These are phyloP conservation scores for Pythium volutum DNA, from an alignment of 352 stramenopile species.

Conservation along the genomic window DNA sequence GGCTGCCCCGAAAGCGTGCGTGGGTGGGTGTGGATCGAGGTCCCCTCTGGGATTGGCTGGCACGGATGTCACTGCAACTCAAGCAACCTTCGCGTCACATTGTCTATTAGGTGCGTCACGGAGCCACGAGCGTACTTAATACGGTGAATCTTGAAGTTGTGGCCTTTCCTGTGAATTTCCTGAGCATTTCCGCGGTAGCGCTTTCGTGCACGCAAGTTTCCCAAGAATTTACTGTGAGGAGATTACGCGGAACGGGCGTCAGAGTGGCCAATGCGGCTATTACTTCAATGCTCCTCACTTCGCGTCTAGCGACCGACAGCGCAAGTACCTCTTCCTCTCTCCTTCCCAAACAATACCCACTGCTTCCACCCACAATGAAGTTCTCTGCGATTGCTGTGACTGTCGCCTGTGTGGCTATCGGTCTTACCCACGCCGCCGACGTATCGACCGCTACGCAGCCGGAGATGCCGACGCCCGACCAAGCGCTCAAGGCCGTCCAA, in stretches of 20 bases:
- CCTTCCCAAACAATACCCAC: too few relatives aligned
- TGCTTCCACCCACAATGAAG: not conserved
- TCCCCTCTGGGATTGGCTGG: conserved; percentile 8
- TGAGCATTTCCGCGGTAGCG: too few relatives aligned
- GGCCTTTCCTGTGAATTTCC: too few relatives aligned
- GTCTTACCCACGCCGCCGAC: not conserved
- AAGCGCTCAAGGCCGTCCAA: conserved; percentile 1
- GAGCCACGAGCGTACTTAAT: too few relatives aligned
- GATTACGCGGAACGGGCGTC: not conserved
- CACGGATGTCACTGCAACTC: conserved; percentile 3
- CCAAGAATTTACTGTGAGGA: not conserved
- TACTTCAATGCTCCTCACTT: not conserved
- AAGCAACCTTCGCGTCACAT: conserved; percentile 15
- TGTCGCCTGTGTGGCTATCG: not conserved
- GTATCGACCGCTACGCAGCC: not conserved
- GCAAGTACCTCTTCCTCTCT: not conserved
- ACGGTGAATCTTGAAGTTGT: too few relatives aligned
- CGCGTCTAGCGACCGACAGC: not conserved
- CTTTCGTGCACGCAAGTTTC: too few relatives aligned
- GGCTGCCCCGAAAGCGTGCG: not conserved
- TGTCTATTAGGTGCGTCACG: not conserved
- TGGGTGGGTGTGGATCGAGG: not conserved
- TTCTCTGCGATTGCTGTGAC: conserved; percentile 1
- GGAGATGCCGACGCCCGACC: not conserved
- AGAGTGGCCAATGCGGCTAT: not conserved